phyloP scores from a whole-genome alignment of 768 basidiomycete species.

The Zangia roseola region DNA sequence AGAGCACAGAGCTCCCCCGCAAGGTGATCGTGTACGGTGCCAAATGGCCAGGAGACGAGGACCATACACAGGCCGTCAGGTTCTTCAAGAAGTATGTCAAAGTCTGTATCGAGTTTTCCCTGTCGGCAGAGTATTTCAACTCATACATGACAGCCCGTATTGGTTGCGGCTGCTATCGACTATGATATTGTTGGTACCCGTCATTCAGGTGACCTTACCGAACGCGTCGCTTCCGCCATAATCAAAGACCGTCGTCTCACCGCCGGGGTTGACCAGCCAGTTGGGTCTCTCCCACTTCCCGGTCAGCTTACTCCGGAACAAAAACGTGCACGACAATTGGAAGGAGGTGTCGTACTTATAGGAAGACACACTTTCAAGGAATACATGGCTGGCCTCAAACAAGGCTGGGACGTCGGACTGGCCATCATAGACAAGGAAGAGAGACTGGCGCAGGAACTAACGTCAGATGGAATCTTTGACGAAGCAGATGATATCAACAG shows the following conservation, averaged over 20 bases:
- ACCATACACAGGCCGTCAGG: conserved; percentile 76
- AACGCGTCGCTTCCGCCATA: conserved; percentile 70
- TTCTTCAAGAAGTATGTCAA: conserved; percentile 98
- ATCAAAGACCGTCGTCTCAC: conserved; percentile 66
- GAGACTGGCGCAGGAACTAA: conserved; percentile 59
- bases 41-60: conserved; percentile 95
- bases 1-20: conserved; percentile 63
- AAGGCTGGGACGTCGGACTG: conserved; percentile 79
- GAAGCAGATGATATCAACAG: conserved; percentile 46
- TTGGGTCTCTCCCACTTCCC: conserved; percentile 47
- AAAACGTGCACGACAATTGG: conserved; percentile 56
- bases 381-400: conserved; percentile 82
- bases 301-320: conserved; percentile 52
- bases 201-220: conserved; percentile 82
- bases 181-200: conserved; percentile 82
- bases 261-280: conserved; percentile 58
- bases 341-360: conserved; percentile 83
- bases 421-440: conserved; percentile 72
- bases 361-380: conserved; percentile 94
- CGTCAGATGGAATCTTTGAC: conserved; percentile 76
- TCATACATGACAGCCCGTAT: conserved; percentile 63
- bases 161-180: conserved; percentile 93
- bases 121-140: conserved; percentile 1
- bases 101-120: conserved; percentile 50
- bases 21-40: conserved; percentile 84